phyloP scores from a whole-genome alignment of 2,329 filamentous ascomycete genomes.

The Ceratocystiopsis sp. region DNA sequence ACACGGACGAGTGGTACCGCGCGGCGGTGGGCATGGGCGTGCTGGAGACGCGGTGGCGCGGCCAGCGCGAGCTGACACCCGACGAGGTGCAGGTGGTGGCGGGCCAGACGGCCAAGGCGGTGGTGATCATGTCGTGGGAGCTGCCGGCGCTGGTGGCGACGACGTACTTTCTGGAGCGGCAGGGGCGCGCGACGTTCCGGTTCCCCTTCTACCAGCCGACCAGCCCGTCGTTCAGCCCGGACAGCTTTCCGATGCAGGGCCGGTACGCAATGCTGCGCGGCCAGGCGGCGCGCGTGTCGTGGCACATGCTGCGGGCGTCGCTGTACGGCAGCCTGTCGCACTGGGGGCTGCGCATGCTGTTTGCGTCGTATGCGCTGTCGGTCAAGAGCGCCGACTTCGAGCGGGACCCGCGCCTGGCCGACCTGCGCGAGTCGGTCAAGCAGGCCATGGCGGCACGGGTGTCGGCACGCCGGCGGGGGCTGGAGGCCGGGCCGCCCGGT shows the following conservation, averaged over 20 bases:
- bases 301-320: constrained; percentile 7
- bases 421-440: constrained; percentile 4
- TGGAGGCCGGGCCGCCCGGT: too few relatives aligned
- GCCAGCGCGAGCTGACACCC: constrained; percentile 7
- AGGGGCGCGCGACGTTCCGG: constrained; percentile 6
- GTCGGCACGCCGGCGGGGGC: neutral
- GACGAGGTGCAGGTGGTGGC: constrained; percentile 9
- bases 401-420: constrained; percentile 4
- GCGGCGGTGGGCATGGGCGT: constrained; percentile 5
- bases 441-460: neutral
- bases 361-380: constrained; percentile 2
- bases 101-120: constrained; percentile 5
- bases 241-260: constrained; percentile 4
- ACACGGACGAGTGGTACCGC: constrained; percentile 6
- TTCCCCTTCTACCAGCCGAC: constrained; percentile 9
- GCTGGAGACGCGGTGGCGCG: constrained; percentile 5
- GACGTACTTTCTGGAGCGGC: constrained; percentile 1
- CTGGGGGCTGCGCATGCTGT: constrained; percentile 1
- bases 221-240: constrained; percentile 4
- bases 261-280: constrained; percentile 1
- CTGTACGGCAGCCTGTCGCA: constrained; percentile 6
- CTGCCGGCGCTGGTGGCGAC: constrained; percentile 3
- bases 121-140: constrained; percentile 4
- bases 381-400: constrained; percentile 4
- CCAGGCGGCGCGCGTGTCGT: constrained; percentile 3